A percentile compares a stretch with the other conserved stretches of the same genome.
phyloP scores from a whole-genome alignment of 2,329 filamentous ascomycete genomes.

The Hortaea werneckii region DNA sequence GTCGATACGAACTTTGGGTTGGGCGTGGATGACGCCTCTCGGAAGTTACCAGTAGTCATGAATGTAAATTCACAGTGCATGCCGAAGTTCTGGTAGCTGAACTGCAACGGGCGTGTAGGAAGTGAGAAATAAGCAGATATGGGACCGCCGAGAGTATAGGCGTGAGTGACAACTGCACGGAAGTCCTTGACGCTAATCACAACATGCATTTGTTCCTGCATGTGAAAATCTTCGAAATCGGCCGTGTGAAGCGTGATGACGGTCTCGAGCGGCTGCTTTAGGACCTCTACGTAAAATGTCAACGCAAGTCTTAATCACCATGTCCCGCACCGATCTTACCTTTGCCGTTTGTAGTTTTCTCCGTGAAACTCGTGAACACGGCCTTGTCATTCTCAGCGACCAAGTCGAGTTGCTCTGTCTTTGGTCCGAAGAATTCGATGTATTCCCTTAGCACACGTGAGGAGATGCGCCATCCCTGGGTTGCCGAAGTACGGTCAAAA shows the following conservation, averaged over 20 bases:
- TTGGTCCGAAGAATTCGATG: conserved; percentile 70
- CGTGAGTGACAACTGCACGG: conserved; percentile 66
- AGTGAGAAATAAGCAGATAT: conserved; percentile 60
- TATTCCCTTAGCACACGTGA: conserved; percentile 62
- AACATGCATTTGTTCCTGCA: conserved; percentile 67
- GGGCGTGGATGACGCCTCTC: conserved; percentile 26
- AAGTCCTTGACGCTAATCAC: conserved; percentile 78
- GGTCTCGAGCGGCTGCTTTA: conserved; percentile 72
- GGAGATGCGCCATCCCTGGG: conserved; percentile 63
- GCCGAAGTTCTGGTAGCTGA: conserved; percentile 59
- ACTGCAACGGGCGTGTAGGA: conserved; percentile 60
- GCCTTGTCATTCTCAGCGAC: conserved; percentile 59
- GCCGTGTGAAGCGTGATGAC: conserved; percentile 66
- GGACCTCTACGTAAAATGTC: conserved; percentile 44
- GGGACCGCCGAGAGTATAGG: conserved; percentile 56
- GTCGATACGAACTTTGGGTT: conserved; percentile 30
- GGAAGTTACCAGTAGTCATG: conserved; percentile 65
- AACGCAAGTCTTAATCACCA: no score
- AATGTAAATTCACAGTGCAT: conserved; percentile 67
- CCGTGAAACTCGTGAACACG: conserved; percentile 72
- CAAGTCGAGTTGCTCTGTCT: conserved; percentile 71
- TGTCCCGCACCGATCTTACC: conserved; percentile 25
- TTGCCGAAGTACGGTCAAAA: conserved; percentile 57
- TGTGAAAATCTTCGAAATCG: conserved; percentile 65
- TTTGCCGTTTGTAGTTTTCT: conserved; percentile 62